phyloP scores from a whole-genome alignment of 495 filamentous ascomycete species.

The Aspergillus indologenus region DNA sequence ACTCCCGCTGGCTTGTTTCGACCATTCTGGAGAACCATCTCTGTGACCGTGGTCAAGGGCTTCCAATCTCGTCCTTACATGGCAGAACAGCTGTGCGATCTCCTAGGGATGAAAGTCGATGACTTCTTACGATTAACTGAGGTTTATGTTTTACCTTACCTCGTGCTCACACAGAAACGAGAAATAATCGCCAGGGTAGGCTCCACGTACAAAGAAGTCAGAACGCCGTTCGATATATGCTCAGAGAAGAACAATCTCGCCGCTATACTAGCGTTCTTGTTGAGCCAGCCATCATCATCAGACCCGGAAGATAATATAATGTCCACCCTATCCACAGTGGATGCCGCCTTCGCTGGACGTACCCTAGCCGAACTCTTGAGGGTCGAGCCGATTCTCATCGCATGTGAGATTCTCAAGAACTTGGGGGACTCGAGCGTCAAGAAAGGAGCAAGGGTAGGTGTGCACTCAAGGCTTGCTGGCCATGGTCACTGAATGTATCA shows the following conservation, averaged over 20 bases:
- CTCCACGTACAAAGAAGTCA: conserved; percentile 61
- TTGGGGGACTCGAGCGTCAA: conserved; percentile 65
- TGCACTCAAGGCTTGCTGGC: conserved; percentile 1
- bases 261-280: conserved; percentile 72
- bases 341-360: conserved; percentile 62
- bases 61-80: conserved; percentile 76
- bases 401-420: conserved; percentile 79
- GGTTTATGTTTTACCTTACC: conserved; percentile 73
- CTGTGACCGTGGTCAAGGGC: conserved; percentile 75
- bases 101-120: conserved; percentile 67
- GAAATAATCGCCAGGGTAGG: conserved; percentile 81
- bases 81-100: conserved; percentile 72
- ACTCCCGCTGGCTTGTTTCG: conserved; percentile 66
- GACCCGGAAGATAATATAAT: conserved; percentile 68
- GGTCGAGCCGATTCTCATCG: conserved; percentile 69
- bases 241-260: conserved; percentile 68
- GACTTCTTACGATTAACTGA: conserved; percentile 78
- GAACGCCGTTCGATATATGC: conserved; percentile 56
- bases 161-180: conserved; percentile 72
- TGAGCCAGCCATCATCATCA: conserved; percentile 64
- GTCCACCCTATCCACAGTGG: conserved; percentile 60
- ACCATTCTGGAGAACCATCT: conserved; percentile 83
- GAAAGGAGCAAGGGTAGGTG: conserved; percentile 54
- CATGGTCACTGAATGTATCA: conserved; percentile 33
- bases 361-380: conserved; percentile 67